Conservation (phyloP, 306 rosid genomes). For the Cucurbita moschata region DNA sequence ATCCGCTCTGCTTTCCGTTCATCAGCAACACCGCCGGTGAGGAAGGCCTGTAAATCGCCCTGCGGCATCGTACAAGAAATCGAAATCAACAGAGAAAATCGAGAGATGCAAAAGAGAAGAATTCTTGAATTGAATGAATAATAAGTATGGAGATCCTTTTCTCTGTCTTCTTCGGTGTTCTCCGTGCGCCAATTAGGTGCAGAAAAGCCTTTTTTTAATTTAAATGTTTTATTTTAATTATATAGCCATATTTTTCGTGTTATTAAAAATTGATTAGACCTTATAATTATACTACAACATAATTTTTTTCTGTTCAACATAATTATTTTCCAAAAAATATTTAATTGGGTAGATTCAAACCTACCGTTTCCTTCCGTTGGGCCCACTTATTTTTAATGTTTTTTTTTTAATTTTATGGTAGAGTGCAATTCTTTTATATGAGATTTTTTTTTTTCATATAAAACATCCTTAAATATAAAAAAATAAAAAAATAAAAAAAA, state of each 20-base stretch:
- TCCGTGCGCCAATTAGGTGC: neutral
- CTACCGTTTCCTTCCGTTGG: neutral
- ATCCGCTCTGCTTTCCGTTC: constrained; percentile 35
- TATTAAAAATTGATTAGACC: neutral
- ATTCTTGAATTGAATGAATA: neutral
- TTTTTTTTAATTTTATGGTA: too few species aligned
- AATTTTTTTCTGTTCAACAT: neutral
- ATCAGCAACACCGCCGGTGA: constrained; percentile 25
- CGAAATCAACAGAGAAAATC: neutral
- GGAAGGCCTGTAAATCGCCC: neutral
- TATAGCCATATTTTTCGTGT: neutral
- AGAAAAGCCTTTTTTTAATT: neutral
- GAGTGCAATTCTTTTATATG: neutral
- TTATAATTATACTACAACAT: neutral
- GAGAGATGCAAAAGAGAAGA: neutral
- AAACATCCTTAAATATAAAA: too few species aligned
- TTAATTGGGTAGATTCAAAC: neutral
- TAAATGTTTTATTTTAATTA: neutral
- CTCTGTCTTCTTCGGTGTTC: constrained; percentile 2
- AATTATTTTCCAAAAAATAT: neutral
- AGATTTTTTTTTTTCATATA: neutral
- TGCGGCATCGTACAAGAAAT: neutral
- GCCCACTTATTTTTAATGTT: neutral
- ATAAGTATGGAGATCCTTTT: neutral
- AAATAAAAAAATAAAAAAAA: too few species aligned